A percentile compares a stretch with the other conserved stretches of the same genome.
Evolutionary conservation across 2,329 filamentous ascomycete species (phyloP).

Genomic region (Talaromyces funiculosus): DNA sequence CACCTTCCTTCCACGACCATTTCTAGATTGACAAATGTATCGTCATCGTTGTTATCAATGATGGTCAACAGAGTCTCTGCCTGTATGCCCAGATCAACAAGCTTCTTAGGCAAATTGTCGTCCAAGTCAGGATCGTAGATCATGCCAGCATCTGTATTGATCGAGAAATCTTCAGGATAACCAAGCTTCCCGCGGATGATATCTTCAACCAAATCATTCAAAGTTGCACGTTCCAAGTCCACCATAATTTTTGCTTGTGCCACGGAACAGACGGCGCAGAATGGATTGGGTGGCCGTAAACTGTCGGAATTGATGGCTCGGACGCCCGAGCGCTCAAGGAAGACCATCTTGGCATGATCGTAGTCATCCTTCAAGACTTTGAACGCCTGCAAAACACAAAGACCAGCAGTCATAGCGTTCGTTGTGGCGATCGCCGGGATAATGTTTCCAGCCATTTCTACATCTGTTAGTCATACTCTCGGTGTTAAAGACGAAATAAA

Average conservation of each 20-base stretch:
- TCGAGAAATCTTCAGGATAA: constrained; percentile 74
- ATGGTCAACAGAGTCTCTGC: constrained; percentile 73
- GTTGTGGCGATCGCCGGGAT: constrained; percentile 98
- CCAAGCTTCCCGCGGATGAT: constrained; percentile 65
- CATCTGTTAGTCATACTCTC: background rate
- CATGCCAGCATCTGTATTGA: constrained; percentile 69
- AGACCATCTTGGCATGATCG: constrained; percentile 60
- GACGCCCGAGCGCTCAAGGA: constrained; percentile 63
- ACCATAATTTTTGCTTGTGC: constrained; percentile 62
- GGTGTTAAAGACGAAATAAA: background rate
- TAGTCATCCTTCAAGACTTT: constrained; percentile 76
- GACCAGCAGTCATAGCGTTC: constrained; percentile 88
- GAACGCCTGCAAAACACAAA: constrained; percentile 88
- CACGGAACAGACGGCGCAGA: constrained; percentile 78
- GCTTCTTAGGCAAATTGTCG: constrained; percentile 74
- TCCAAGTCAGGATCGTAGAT: constrained; percentile 87
- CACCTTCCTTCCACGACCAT: constrained; percentile 46
- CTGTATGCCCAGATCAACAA: constrained; percentile 70
- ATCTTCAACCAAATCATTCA: constrained; percentile 72
- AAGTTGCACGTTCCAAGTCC: constrained; percentile 65
- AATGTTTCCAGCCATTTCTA: constrained; percentile 97
- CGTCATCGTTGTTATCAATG: constrained; percentile 67
- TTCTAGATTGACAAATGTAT: constrained; percentile 71
- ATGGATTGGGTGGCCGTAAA: constrained; percentile 62
- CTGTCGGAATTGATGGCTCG: constrained; percentile 54